Base-by-base conservation (phyloP, 805 yeast genomes). In the Candida incommunis region DNA sequence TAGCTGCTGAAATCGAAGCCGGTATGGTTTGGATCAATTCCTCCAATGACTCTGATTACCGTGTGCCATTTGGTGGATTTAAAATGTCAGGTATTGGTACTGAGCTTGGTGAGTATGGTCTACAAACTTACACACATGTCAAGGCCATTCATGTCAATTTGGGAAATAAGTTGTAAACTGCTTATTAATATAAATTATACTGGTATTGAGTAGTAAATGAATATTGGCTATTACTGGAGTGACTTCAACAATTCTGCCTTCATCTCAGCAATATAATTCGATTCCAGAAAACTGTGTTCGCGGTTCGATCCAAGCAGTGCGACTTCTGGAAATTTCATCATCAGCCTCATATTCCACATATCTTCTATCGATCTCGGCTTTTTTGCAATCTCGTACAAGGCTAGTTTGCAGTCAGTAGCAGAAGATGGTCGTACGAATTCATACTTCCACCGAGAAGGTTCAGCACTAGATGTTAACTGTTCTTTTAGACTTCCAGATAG, bases 41-140 rank as follows among this genome's bases (percentile, higher is more conserved):
- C 13, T 76, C 80, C 44, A 80, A 80, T 55, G 81, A 76, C 52
- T 75, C 77, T 54, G 78, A 76, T 55, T 62, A 70, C 51, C 71
- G 71, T 51, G 75, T 81, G 45, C 90, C 90, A 20, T 83, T 83
- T 60, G 94, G 94, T 41, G 94, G 94, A 35, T 80, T 75, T 61
- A 82, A 82, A 63, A 66, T 72, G 68, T 75, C 83, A 53, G 94
- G 94, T 53, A 70, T 80, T 49, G 94, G 94, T 48, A 74, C 90
- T 53, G 94, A 83, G 64, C 67, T 83, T 50, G 90, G 92, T 41
- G 78, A 76, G 57, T 78, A 76, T 53, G 92, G 85, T 37, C 70
- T 84, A 45, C 66, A 72, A 47, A 70, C 72, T 59, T 83, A 82
- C 65, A 79, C 88, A 7, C 85, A 81, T 63, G 71, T 74, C 46